Base-by-base conservation (phyloP, 169 alveolate genomes). In the Plasmodium fragile region DNA sequence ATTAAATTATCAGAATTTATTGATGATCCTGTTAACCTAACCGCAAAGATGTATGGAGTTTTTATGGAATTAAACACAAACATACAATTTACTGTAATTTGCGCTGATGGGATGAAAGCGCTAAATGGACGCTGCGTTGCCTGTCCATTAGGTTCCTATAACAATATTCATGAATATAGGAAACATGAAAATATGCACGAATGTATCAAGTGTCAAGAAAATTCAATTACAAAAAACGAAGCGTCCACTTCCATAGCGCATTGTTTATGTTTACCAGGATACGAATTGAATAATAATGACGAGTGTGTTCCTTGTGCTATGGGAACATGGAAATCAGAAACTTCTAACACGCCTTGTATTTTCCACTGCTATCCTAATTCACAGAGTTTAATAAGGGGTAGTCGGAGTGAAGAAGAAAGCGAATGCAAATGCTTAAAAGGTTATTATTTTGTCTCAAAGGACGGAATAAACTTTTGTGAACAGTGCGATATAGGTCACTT, bases 251-350 rank as follows among this genome's bases (percentile, higher is more conserved):
- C 97, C n/a, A 52, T 91, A 13, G 92, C 95, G 18, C 97, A 96
- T 71, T 97, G 98, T 71, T 82, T 93, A 71, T 97, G 98, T 70
- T 95, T 95, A 65, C 96, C 96, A 43, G 98, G 98, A n/a, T 96
- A 95, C 71, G 95, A 96, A 81, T 70, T 72, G 22, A 94, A 93
- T 7, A 90, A 73, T 28, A 92, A 92, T 79, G 90, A 72, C 49
- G 78, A 83, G n/a, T 96, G 97, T 59, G 92, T 87, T 36, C 96
- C 96, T 43, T 96, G 97, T 28, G 89, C 85, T 25, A 34, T 77
- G 32, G 97, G 97, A n/a, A 96, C 96, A 55, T 96, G 97, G 97
- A 96, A 96, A 83, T 69, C 96, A 41, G 93, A 90, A 10, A 95
- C 92, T 36, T 96, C 96, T 49, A 70, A 91, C 11, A 93, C 84